Evolutionary conservation across 441 rosid species (phyloP).

Genomic region (Theobroma grandiflorum): DNA sequence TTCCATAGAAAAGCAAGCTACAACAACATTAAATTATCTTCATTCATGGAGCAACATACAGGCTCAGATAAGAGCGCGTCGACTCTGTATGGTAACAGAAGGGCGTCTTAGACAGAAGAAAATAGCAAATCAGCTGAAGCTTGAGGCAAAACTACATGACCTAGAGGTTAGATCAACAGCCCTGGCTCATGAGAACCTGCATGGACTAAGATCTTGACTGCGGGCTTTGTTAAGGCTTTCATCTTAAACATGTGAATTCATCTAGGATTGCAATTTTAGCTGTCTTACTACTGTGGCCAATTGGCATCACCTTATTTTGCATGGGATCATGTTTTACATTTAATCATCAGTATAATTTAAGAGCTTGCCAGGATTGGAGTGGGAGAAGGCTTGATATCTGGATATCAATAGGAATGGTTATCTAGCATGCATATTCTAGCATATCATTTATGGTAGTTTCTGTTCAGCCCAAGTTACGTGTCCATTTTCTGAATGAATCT

Average conservation of each 20-base stretch:
- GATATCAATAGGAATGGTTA: slow-evolving; percentile 12
- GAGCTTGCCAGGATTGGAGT: not conserved
- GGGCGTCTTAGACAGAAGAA: slow-evolving; percentile 73
- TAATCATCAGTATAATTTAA: not conserved
- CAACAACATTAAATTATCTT: slow-evolving; percentile 63
- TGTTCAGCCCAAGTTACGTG: slow-evolving; percentile 1
- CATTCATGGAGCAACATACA: slow-evolving; percentile 91
- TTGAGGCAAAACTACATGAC: slow-evolving; percentile 93
- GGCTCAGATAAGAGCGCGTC: slow-evolving; percentile 70
- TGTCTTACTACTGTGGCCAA: not conserved
- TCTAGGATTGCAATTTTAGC: slow-evolving; percentile 6
- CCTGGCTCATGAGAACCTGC: slow-evolving; percentile 13
- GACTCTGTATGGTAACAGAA: slow-evolving; percentile 83
- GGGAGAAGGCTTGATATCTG: not conserved
- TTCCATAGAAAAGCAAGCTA: slow-evolving; percentile 71
- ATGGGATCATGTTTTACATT: not conserved
- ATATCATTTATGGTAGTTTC: not conserved
- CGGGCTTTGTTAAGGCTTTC: not conserved
- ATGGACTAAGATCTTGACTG: slow-evolving; percentile 19
- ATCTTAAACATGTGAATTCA: not conserved
- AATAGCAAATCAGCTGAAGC: slow-evolving; percentile 86
- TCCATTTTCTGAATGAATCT: not conserved
- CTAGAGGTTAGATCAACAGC: slow-evolving; percentile 61
- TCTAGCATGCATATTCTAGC: slow-evolving; percentile 1
- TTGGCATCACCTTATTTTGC: slow-evolving; percentile 9